Evolutionary conservation across 495 filamentous ascomycete species (phyloP).

Genomic region (Lindgomyces ingoldianus): DNA sequence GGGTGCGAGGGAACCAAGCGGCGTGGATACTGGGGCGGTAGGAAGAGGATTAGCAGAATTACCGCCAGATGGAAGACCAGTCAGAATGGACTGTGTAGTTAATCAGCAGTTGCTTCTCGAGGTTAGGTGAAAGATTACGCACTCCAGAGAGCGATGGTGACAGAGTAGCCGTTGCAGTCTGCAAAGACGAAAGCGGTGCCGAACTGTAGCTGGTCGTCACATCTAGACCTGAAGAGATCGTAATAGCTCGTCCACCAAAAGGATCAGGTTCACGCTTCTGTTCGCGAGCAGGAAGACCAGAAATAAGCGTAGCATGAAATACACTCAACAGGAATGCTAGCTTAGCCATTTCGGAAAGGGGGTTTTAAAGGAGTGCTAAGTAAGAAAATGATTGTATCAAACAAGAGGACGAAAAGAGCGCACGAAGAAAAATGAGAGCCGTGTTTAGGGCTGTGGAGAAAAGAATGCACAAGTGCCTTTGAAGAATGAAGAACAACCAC

Average conservation of each 20-base stretch:
- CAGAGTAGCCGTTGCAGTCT: conserved; percentile 26
- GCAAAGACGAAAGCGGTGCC: conserved; percentile 18
- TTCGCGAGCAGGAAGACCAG: conserved; percentile 17
- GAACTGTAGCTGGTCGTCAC: conserved; percentile 36
- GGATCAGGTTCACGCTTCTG: neutral
- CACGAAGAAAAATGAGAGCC: conserved; percentile 6
- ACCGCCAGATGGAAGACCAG: conserved; percentile 25
- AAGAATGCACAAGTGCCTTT: conserved; percentile 22
- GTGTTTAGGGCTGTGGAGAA: conserved; percentile 20
- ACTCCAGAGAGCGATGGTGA: conserved; percentile 31
- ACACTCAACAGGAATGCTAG: conserved; percentile 26
- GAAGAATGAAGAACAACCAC: conserved; percentile 21
- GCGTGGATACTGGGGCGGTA: conserved; percentile 4
- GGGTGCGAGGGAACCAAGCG: conserved; percentile 24
- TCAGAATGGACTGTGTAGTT: conserved; percentile 22
- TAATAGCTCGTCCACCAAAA: conserved; percentile 24
- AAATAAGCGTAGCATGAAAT: conserved; percentile 16
- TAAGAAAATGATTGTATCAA: conserved; percentile 18
- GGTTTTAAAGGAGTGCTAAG: conserved; percentile 11
- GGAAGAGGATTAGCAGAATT: conserved; percentile 24
- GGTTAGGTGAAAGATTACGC: neutral
- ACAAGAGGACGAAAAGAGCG: conserved; percentile 5
- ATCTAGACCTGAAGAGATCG: conserved; percentile 13
- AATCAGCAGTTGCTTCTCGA: neutral
- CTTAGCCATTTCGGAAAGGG: conserved; percentile 28